phyloP scores from a whole-genome alignment of 2,329 filamentous ascomycete species.

The Kalaharituber pfeilii region DNA sequence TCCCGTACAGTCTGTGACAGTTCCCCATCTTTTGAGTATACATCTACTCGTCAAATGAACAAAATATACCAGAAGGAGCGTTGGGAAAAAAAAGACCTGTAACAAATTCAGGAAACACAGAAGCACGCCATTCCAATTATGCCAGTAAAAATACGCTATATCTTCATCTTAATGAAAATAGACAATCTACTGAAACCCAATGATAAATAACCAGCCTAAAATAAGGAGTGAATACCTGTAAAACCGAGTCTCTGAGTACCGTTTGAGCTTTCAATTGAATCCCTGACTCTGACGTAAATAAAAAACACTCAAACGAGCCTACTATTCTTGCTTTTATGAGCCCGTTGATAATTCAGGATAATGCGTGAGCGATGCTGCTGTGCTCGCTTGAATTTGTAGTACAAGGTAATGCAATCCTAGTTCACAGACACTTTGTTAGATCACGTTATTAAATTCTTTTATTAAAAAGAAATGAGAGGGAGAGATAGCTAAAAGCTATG shows the following conservation, averaged over 20 bases:
- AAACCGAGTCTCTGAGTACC: no score
- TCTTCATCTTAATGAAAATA: neutral
- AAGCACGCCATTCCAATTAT: neutral
- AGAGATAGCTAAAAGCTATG: neutral
- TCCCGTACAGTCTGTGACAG: no score
- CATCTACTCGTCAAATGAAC: no score
- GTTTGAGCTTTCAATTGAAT: no score
- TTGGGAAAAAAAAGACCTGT: no score
- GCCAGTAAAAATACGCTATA: neutral
- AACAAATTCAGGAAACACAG: no score
- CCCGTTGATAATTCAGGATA: slow-evolving; percentile 32
- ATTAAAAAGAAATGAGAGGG: no score
- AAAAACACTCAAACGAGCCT: neutral
- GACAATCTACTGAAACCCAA: neutral
- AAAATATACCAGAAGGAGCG: no score
- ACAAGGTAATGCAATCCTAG: slow-evolving; percentile 40
- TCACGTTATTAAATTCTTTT: neutral
- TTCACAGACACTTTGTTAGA: neutral
- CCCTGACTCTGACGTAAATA: neutral
- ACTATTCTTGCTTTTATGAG: slow-evolving; percentile 1
- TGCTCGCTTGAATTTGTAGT: slow-evolving; percentile 45
- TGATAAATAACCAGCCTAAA: neutral
- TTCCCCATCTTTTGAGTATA: no score
- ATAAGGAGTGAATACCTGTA: neutral
- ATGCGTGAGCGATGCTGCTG: slow-evolving; percentile 38